A percentile compares a stretch with the other conserved stretches of the same genome.
phyloP scores from a whole-genome alignment of 805 yeast species.

The Metschnikowia santaceciliae region DNA sequence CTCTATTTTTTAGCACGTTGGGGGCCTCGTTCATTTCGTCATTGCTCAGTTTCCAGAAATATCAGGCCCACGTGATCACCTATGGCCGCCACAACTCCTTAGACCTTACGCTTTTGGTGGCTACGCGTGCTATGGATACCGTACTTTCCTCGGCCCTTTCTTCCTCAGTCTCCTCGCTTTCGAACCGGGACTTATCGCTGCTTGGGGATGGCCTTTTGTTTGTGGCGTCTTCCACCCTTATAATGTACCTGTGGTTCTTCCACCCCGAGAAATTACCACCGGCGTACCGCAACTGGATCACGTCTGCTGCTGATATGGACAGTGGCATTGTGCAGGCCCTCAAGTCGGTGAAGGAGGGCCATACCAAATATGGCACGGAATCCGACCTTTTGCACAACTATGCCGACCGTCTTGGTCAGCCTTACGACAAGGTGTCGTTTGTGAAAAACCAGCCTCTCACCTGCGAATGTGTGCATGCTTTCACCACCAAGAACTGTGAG shows the following conservation, averaged over 20 bases:
- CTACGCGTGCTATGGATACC: constrained; percentile 36
- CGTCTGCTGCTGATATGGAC: constrained; percentile 48
- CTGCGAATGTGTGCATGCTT: constrained; percentile 41
- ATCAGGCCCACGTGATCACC: constrained; percentile 27
- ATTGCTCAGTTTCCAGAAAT: constrained; percentile 26
- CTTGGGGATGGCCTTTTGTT: constrained; percentile 29
- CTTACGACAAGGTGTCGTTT: constrained; percentile 29
- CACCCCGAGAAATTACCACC: constrained; percentile 40
- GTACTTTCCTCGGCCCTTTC: constrained; percentile 4
- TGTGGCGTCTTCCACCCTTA: constrained; percentile 25
- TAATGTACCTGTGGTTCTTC: constrained; percentile 39
- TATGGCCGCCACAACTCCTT: constrained; percentile 31
- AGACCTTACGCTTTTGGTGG: constrained; percentile 34
- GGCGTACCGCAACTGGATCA: constrained; percentile 45
- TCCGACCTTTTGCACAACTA: constrained; percentile 28
- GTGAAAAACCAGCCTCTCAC: constrained; percentile 29
- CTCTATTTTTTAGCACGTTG: constrained; percentile 22
- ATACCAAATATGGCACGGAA: constrained; percentile 33
- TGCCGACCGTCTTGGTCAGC: constrained; percentile 32
- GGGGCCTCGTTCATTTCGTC: constrained; percentile 28
- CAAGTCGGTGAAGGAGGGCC: constrained; percentile 26
- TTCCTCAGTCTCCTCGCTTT: constrained; percentile 3
- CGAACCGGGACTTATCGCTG: background rate
- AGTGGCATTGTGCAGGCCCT: constrained; percentile 32
- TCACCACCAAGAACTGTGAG: constrained; percentile 38